A percentile compares a stretch with the other conserved stretches of the same genome.
Conservation (phyloP, 805 yeast genomes). For the Saccharomycopsis amapae region DNA sequence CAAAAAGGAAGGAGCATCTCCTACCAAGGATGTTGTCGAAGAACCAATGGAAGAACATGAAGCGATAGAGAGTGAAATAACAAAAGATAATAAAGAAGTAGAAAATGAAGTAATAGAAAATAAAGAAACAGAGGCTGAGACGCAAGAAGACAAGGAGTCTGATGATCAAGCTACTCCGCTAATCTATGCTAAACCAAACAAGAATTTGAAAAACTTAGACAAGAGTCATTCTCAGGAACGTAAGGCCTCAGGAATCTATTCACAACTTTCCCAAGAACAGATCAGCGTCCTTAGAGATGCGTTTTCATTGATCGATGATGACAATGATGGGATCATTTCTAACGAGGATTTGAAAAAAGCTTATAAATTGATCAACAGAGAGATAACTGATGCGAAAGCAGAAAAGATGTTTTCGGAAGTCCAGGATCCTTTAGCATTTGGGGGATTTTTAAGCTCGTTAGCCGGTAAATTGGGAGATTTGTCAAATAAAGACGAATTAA, state of each 20-base stretch:
- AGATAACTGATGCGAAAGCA: conserved; percentile 35
- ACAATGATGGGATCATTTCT: conserved; percentile 63
- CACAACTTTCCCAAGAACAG: conserved; percentile 51
- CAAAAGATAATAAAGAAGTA: not conserved
- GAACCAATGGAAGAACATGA: not conserved
- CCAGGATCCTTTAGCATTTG: conserved; percentile 45
- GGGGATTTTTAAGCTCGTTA: conserved; percentile 59
- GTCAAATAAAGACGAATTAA: conserved; percentile 44
- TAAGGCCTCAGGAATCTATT: conserved; percentile 20
- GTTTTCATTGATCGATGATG: conserved; percentile 74
- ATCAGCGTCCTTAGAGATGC: conserved; percentile 63
- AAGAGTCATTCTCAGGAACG: not conserved
- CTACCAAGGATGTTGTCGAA: not conserved
- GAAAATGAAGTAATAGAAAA: not conserved
- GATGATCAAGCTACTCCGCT: conserved; percentile 1
- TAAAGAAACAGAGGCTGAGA: not conserved
- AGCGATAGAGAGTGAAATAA: not conserved
- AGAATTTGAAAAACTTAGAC: not conserved
- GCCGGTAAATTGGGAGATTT: conserved; percentile 46
- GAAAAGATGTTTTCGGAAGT: conserved; percentile 41
- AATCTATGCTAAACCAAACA: not conserved
- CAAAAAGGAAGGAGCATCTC: too few relatives aligned
- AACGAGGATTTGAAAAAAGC: conserved; percentile 47
- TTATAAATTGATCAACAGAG: conserved; percentile 46
- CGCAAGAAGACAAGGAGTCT: not conserved